Percentiles rank a stretch among this genome's conserved stretches.
Evolutionary conservation across 2,329 filamentous ascomycete genomes (phyloP).

Genomic region (Amauroascus niger): DNA sequence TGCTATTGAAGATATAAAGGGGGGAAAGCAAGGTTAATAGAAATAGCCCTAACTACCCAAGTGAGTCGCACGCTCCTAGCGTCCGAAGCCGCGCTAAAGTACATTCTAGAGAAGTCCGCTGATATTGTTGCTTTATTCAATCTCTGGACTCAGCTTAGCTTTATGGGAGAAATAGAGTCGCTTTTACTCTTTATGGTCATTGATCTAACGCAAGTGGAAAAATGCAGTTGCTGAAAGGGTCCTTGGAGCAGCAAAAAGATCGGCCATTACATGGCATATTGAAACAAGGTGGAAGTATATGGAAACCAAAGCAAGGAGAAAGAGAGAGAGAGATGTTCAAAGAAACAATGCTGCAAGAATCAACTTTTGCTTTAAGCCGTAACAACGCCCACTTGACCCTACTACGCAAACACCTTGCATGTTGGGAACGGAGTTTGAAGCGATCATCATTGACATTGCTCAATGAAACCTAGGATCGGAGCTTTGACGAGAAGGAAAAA

Average conservation of each 20-base stretch:
- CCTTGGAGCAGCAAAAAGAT: too few relatives aligned
- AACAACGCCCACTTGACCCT: too few relatives aligned
- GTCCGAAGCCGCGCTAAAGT: not conserved
- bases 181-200: not conserved
- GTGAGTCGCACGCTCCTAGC: not conserved
- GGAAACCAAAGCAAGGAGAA: conserved; percentile 4
- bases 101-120: not conserved
- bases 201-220: not conserved
- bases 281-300: not conserved
- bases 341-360: too few relatives aligned
- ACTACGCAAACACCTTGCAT: too few relatives aligned
- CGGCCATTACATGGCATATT: too few relatives aligned
- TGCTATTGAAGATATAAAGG: too few relatives aligned
- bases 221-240: too few relatives aligned
- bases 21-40: not conserved
- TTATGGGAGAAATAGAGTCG: not conserved
- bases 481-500: not conserved
- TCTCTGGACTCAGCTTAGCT: not conserved
- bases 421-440: too few relatives aligned
- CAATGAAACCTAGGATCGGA: not conserved
- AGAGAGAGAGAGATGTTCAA: conserved; percentile 1
- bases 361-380: too few relatives aligned
- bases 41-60: not conserved
- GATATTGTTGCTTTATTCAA: not conserved
- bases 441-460: not conserved